Evolutionary conservation across 2,329 filamentous ascomycete genomes (phyloP), one percentile per base, ranked within the genome.

Genomic region (Colletotrichum cordylinicola): DNA sequence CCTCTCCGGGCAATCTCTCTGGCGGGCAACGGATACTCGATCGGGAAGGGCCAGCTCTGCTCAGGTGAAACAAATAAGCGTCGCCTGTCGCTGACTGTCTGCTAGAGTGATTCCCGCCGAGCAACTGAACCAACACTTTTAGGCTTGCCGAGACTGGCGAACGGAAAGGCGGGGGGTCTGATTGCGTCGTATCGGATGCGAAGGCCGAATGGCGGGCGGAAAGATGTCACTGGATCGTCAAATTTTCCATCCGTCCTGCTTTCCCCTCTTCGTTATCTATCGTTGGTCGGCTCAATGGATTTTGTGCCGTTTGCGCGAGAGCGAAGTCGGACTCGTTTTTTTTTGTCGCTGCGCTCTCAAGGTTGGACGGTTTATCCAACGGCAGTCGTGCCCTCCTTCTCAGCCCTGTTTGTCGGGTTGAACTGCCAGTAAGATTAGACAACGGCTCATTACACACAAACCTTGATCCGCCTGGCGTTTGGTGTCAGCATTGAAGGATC

Each of bases 1-100:
- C 58, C 29, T 33, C 58, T 10, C 27, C 31, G 12, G n/a, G 9
- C 58, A 35, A 61, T 35, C 55, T 66, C 35, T 48, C 48, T 52
- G 52, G 69, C 69, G 69, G 69, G 61, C 39, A 43, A 33, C 18
- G 31, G 33, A 35, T 33, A 33, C 64, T 72, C 18, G 35, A 68
- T 62, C 64, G 62, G 70, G 70, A 61, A 61, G 55, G 35, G 33
- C 24, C 56, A 70, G 21, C 58, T 52, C 43, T 31, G 10, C 43
- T 60, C 70, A 56, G 37, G 64, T 68, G 73, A 75, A 72, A 75
- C 69, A 72, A 62, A n/a, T 24, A 70, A 70, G 67, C 67, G 56
- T 52, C 52, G 62, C 60, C 68, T 66, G 67, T 48, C 43, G 61
- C 67, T 33, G 31, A 43, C 37, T 43, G 31, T 37, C 8, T 15